Evolutionary conservation across 2,329 filamentous ascomycete species (phyloP), one percentile per base, ranked within the genome.

Genomic region (Colletotrichum costaricense): DNA sequence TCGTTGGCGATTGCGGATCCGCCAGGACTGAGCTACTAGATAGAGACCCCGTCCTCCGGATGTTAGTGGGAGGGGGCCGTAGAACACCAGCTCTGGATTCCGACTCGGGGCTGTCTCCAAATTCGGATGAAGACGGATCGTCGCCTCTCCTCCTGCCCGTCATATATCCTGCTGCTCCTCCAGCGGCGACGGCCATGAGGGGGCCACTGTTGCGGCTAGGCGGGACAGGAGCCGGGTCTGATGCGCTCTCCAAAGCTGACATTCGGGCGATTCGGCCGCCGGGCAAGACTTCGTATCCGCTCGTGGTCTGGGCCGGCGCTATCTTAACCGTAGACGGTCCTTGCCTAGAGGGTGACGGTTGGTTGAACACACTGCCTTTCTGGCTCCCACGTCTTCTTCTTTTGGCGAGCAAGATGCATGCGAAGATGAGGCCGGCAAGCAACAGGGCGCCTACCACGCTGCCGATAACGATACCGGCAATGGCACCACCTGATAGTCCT

Each of bases 221-320:
- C 84, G 84, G 57, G 83, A 88, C 69, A 88, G 88, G 38, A 86
- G 91, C 88, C 3, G 91, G 90, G 26, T 91, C 89, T 71, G 91
- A 90, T 67, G 93, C 90, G 5, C 92, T 93, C 83, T 98, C 96
- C 65, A 99, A 84, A 42, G 97, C 97, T 52, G 96, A 95, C 97
- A 99, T 98, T 69, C 97, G 92, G 52, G 97, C 94, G 72, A 99
- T 97, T 74, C 97, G 93, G 35, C 95, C 95, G 56, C 95, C 95
- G 6, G 95, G 94, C 12, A 97, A 88, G 19, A 95, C 89, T 77
- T 95, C 93, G 76, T 94, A 93, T 54, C 90, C 92, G 76, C 86
- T 84, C 69, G 73, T 33, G 62, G 58, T 74, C 76, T 56, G 74
- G 57, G 76, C 59, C 75, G 79, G 52, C 77, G 76, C 66, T 79